Evolutionary conservation across 2,329 filamentous ascomycete genomes (phyloP).

Genomic region (Aureobasidium sp.): DNA sequence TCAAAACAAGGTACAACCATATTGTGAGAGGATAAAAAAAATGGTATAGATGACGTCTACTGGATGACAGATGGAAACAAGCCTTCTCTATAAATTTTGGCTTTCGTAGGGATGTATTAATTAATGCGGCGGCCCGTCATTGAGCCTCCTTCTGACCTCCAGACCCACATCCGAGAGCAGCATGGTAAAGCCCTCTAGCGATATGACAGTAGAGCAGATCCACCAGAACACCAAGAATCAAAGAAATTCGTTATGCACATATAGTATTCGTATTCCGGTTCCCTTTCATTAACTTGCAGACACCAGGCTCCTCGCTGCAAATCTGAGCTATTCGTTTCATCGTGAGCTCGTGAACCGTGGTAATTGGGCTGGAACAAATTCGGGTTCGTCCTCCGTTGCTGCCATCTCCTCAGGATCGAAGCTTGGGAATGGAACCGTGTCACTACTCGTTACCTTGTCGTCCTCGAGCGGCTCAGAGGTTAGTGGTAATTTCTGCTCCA

Average conservation of each 20-base stretch:
- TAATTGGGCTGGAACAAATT: constrained; percentile 13
- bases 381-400: not conserved
- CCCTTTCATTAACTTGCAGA: not conserved
- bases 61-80: not conserved
- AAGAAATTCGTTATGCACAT: constrained; percentile 10
- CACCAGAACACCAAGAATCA: not conserved
- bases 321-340: not conserved
- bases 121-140: constrained; percentile 9
- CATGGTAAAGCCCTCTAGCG: not conserved
- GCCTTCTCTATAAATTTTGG: not conserved
- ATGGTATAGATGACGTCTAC: not conserved
- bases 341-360: constrained; percentile 10
- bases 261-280: not conserved
- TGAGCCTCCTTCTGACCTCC: not conserved
- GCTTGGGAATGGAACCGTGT: constrained; percentile 12
- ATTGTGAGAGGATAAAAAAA: not conserved
- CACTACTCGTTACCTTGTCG: not conserved
- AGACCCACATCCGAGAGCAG: not conserved
- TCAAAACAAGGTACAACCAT: not conserved
- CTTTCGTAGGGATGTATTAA: not conserved
- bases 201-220: not conserved
- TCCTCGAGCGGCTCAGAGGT: not conserved
- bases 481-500: not conserved
- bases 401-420: constrained; percentile 1
- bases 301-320: not conserved